Conservation (phyloP, 176 grass and related monocot species). For the Triticum aestivum region DNA sequence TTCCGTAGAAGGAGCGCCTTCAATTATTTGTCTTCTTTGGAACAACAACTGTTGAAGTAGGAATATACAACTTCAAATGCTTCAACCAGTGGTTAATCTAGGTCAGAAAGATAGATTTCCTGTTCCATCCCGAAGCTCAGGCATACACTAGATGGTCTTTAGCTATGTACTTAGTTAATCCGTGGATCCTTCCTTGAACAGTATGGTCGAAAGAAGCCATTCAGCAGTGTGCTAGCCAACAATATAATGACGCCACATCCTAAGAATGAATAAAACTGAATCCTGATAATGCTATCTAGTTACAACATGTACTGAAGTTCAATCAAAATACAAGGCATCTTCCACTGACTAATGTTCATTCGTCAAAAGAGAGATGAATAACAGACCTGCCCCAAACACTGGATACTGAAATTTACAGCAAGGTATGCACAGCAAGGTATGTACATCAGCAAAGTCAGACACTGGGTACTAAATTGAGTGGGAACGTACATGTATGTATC, state of each 20-base stretch:
- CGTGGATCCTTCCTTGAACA: not conserved
- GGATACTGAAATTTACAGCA: too few relatives aligned
- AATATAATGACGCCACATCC: too few relatives aligned
- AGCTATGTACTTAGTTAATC: constrained; percentile 13
- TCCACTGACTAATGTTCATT: too few relatives aligned
- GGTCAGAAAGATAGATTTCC: not conserved
- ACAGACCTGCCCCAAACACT: too few relatives aligned
- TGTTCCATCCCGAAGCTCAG: not conserved
- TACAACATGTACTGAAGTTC: too few relatives aligned
- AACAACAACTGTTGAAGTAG: not conserved
- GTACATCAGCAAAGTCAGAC: not conserved
- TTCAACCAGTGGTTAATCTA: not conserved
- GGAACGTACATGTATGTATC: not conserved
- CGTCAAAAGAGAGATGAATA: too few relatives aligned
- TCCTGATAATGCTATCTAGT: too few relatives aligned
- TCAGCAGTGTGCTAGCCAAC: too few relatives aligned
- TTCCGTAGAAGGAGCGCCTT: not conserved
- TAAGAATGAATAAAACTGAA: too few relatives aligned
- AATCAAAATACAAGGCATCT: too few relatives aligned
- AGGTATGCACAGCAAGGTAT: not conserved
- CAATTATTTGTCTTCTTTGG: not conserved
- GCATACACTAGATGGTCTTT: not conserved
- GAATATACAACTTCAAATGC: not conserved
- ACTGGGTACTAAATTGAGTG: not conserved
- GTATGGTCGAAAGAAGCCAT: too few relatives aligned